Conservation (phyloP, 2,329 filamentous ascomycete genomes). For the Botrytis elliptica region DNA sequence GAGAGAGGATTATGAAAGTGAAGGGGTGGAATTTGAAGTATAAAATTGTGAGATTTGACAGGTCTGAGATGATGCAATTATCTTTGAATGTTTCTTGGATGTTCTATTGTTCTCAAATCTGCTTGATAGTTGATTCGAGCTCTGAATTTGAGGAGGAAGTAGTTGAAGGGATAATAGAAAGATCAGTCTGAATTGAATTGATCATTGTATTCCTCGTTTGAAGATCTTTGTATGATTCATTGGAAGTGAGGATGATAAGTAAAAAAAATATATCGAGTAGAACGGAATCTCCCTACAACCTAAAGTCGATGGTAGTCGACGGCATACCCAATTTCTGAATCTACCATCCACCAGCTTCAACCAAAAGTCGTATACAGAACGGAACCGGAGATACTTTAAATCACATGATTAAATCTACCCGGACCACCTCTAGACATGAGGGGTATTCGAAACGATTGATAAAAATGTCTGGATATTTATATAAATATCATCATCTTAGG, state of each 20-base stretch:
- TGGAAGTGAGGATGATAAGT: neutral
- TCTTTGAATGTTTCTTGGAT: neutral
- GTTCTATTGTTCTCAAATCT: neutral
- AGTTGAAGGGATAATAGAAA: neutral
- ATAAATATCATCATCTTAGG: too few species aligned
- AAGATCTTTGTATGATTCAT: neutral
- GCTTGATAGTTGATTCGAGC: neutral
- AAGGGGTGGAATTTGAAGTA: conserved; percentile 7
- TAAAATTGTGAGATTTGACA: neutral
- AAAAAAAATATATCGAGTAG: too few species aligned
- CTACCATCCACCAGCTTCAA: too few species aligned
- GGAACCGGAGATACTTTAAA: too few species aligned
- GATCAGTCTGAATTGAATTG: neutral
- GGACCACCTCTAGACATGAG: too few species aligned
- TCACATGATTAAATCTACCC: too few species aligned
- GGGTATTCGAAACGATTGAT: too few species aligned
- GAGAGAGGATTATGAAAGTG: conserved; percentile 19
- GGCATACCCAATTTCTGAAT: neutral
- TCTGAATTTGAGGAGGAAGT: neutral
- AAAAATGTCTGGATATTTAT: too few species aligned
- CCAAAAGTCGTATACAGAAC: too few species aligned
- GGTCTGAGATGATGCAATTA: neutral
- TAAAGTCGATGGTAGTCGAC: neutral
- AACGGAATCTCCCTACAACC: neutral
- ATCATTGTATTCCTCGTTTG: neutral